Evolutionary conservation across 768 basidiomycete species (phyloP).

Genomic region (Leccinum sublutescens): DNA sequence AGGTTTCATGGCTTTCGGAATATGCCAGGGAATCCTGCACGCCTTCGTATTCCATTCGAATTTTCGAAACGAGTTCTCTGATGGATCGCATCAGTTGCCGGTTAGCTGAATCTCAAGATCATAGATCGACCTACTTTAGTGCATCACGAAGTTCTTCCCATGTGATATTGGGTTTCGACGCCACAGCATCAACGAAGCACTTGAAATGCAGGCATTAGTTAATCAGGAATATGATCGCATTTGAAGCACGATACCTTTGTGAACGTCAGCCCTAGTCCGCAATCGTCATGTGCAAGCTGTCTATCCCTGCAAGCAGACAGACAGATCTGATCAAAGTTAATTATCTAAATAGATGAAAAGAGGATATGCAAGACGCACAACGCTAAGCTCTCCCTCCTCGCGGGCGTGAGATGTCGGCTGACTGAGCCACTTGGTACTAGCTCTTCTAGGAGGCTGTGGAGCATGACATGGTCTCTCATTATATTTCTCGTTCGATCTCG

Average conservation of each 20-base stretch:
- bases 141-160: slow-evolving; percentile 21
- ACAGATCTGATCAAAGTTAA: slow-evolving; percentile 16
- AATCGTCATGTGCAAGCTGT: slow-evolving; percentile 25
- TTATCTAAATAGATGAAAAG: neutral
- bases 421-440: slow-evolving; percentile 4
- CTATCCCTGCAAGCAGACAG: slow-evolving; percentile 28
- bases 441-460: slow-evolving; percentile 2
- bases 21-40: neutral
- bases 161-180: slow-evolving; percentile 9
- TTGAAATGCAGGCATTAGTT: neutral
- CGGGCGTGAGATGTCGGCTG: slow-evolving; percentile 5
- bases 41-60: slow-evolving; percentile 12
- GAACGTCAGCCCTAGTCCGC: slow-evolving; percentile 17
- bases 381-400: slow-evolving; percentile 16
- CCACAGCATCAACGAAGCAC: slow-evolving; percentile 22
- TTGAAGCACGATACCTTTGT: slow-evolving; percentile 20
- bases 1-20: neutral
- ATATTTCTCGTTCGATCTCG: slow-evolving; percentile 6
- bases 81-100: neutral
- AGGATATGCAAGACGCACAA: slow-evolving; percentile 8
- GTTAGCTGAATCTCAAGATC: neutral
- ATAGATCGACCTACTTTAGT: slow-evolving; percentile 13
- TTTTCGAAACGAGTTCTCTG: slow-evolving; percentile 17
- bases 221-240: neutral
- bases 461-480: neutral